Percentiles rank a stretch among this genome's conserved stretches.
Conservation (phyloP, 2,329 filamentous ascomycete species). For the Exserohilum turcica region DNA sequence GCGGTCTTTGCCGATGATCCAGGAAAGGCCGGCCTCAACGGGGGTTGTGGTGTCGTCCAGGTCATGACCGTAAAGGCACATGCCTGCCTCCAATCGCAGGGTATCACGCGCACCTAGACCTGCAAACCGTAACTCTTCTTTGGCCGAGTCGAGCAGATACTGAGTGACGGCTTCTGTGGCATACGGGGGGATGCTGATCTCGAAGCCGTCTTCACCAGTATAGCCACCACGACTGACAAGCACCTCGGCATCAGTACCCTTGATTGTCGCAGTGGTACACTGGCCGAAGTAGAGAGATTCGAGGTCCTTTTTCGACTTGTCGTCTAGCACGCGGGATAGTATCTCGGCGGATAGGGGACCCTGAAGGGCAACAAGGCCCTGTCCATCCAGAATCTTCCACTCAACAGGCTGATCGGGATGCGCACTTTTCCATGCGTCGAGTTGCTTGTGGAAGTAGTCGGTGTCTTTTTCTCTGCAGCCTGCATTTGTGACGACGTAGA, state of each 20-base stretch:
- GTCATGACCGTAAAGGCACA: conserved; percentile 99
- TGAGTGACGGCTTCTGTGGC: conserved; percentile 71
- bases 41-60: conserved; percentile 78
- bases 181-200: conserved; percentile 79
- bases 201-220: conserved; percentile 97
- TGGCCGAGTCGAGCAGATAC: conserved; percentile 66
- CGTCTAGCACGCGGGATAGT: conserved; percentile 67
- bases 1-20: conserved; percentile 84
- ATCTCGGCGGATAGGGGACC: conserved; percentile 77
- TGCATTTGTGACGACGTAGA: conserved; percentile 95
- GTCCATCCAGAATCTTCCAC: conserved; percentile 73
- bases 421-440: conserved; percentile 58
- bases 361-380: conserved; percentile 86
- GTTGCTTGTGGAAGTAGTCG: conserved; percentile 72
- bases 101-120: conserved; percentile 91
- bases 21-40: conserved; percentile 69
- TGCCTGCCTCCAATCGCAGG: conserved; percentile 90
- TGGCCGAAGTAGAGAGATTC: conserved; percentile 81
- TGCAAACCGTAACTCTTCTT: conserved; percentile 75
- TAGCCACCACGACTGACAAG: conserved; percentile 90
- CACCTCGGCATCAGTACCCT: conserved; percentile 60
- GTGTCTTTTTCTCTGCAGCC: conserved; percentile 89
- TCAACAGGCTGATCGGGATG: conserved; percentile 55
- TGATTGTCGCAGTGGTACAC: conserved; percentile 68
- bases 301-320: conserved; percentile 45